These are phyloP conservation scores for Petunia secreta DNA, from an alignment of 257 asterid species.

Conservation along the genomic window DNA sequence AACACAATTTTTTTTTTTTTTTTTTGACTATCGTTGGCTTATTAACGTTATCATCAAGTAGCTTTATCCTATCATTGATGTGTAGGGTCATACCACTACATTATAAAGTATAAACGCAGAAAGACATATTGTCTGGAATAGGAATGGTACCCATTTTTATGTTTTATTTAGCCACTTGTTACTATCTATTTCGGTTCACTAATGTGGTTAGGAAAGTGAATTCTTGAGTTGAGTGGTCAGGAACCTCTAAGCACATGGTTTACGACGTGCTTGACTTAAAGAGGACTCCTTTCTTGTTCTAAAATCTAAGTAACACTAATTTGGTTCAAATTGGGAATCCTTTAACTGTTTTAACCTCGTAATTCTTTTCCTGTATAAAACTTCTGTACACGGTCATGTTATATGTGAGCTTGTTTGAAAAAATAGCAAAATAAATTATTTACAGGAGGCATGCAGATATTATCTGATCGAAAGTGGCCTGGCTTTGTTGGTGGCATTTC, in stretches of 20 bases:
- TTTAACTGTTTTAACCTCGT: background rate
- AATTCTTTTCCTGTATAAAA: conserved; percentile 4
- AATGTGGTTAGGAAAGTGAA: background rate
- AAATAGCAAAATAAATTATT: background rate
- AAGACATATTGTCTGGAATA: background rate
- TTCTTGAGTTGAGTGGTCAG: conserved; percentile 10
- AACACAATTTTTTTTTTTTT: no score
- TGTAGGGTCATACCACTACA: background rate
- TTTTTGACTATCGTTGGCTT: background rate
- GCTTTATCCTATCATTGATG: background rate
- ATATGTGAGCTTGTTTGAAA: background rate
- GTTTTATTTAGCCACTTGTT: background rate
- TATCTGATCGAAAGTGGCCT: conserved; percentile 86
- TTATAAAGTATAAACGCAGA: background rate
- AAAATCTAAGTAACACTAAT: background rate
- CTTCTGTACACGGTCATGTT: background rate
- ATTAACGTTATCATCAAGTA: background rate
- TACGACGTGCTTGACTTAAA: background rate
- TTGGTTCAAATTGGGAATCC: background rate
- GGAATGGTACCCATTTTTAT: background rate
- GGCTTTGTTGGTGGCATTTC: conserved; percentile 86
- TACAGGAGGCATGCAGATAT: conserved; percentile 94
- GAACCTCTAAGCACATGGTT: background rate
- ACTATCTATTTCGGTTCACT: background rate
- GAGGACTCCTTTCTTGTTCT: background rate